These are phyloP conservation scores for Starmerella potacharoeniae DNA, from an alignment of 805 yeast genomes.

Conservation along the genomic window DNA sequence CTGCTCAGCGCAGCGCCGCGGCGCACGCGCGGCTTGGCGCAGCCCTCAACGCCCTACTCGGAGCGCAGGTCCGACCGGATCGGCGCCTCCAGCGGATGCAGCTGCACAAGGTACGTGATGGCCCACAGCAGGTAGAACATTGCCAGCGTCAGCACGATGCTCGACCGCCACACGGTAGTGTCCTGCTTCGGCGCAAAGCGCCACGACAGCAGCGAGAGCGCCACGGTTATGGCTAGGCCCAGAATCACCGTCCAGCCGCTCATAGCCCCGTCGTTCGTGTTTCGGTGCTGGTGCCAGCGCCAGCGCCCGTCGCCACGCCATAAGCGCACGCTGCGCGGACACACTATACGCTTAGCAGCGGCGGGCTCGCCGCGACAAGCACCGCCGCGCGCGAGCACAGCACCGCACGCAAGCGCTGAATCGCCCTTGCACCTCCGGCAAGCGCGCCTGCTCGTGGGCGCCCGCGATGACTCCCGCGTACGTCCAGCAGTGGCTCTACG, in stretches of 20 bases:
- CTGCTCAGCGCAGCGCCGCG: background rate
- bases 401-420: no score
- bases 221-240: constrained; percentile 48
- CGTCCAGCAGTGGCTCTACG: constrained; percentile 39
- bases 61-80: constrained; percentile 84
- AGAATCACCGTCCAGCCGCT: constrained; percentile 59
- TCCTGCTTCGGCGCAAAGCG: constrained; percentile 73
- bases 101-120: constrained; percentile 70
- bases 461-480: constrained; percentile 11
- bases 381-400: no score
- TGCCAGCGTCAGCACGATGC: constrained; percentile 53
- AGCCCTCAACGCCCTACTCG: constrained; percentile 36
- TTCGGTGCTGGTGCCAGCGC: background rate
- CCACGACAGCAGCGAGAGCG: constrained; percentile 64
- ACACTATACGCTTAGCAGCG: no score
- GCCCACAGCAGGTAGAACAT: constrained; percentile 90
- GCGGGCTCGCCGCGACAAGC: no score
- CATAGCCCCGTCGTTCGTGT: constrained; percentile 25
- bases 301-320: background rate
- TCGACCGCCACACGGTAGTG: constrained; percentile 54
- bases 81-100: constrained; percentile 86
- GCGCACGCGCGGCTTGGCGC: no score
- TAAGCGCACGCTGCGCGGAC: background rate
- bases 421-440: no score
- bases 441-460: background rate